Evolutionary conservation across 352 stramenopile genomes (phyloP).

Genomic region (Aphanomyces astaci): DNA sequence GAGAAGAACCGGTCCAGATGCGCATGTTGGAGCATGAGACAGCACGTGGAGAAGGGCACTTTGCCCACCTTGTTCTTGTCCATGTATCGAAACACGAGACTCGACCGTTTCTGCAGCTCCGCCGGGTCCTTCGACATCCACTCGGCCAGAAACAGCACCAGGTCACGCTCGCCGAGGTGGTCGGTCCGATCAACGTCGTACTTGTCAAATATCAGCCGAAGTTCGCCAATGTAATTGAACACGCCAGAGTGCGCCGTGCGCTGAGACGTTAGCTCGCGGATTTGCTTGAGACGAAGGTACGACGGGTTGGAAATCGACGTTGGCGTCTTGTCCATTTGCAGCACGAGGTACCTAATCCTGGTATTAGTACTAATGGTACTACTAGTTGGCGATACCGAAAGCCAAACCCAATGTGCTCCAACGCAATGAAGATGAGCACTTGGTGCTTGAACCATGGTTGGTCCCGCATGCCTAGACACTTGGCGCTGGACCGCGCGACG

Average conservation of each 20-base stretch:
- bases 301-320: constrained; percentile 61
- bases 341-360: constrained; percentile 75
- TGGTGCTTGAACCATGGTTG: constrained; percentile 63
- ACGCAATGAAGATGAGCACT: constrained; percentile 69
- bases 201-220: constrained; percentile 76
- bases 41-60: constrained; percentile 79
- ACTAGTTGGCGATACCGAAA: too few relatives aligned
- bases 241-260: constrained; percentile 47
- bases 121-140: constrained; percentile 80
- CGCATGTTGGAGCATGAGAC: constrained; percentile 83
- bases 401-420: constrained; percentile 77
- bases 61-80: constrained; percentile 77
- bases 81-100: constrained; percentile 84
- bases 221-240: constrained; percentile 76
- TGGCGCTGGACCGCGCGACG: constrained; percentile 29
- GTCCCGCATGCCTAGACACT: constrained; percentile 40
- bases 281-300: constrained; percentile 76
- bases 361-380: too few relatives aligned
- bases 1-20: constrained; percentile 86
- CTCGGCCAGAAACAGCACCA: constrained; percentile 66
- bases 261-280: constrained; percentile 61
- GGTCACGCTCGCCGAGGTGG: constrained; percentile 57
- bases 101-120: constrained; percentile 68
- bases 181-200: constrained; percentile 60
- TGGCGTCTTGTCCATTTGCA: constrained; percentile 72